Base-by-base conservation (phyloP, 2,329 filamentous ascomycete species). In the Pseudomassariella vexata region DNA sequence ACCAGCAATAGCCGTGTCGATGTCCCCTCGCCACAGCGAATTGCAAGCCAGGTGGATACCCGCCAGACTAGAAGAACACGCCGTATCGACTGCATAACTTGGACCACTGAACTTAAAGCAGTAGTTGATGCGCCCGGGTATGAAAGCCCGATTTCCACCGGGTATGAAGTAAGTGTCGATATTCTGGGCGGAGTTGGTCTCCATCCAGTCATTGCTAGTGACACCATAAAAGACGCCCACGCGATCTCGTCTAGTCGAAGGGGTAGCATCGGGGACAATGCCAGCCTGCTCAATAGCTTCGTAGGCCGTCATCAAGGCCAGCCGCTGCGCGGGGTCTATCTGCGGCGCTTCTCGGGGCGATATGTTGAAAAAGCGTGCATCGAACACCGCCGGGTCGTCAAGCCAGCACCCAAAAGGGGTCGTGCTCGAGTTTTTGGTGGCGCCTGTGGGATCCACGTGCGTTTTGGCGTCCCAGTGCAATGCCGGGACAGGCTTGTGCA, bases 201-300 rank as follows among this genome's bases (percentile, higher is more conserved):
- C 79, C 56, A 70, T 65, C 67, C 72, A 82, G 47, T 45, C 46
- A 12, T 43, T 30, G n/a, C 33, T 35, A 1, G 47, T 32, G 14
- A 38, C 27, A 2, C 46, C 47, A 15, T 46, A 51, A 16, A 40
- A 47, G 10, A 37, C 36, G 4, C 45, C 47, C 5, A 51, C 33
- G 9, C 47, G 41, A 8, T 42, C 26, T 9, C 26, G 23, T 6
- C 33, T 14, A 3, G 45, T 39, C 2, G 41, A 46, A 1, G 44
- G 34, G 0, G 47, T 53, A 3, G 32, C 18, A 22, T 48, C 39
- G 1, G 42, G 30, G 0, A 48, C 45, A 16, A 40, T 39, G 2
- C 47, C 79, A 19, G 74, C 76, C 63, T 73, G 74, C 48, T 84
- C 79, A 17, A 83, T 60, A 2, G 79, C 79, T 45, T 83, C 79